These are phyloP conservation scores for Vigna trinervia DNA, from an alignment of 306 rosid species.

Conservation along the genomic window DNA sequence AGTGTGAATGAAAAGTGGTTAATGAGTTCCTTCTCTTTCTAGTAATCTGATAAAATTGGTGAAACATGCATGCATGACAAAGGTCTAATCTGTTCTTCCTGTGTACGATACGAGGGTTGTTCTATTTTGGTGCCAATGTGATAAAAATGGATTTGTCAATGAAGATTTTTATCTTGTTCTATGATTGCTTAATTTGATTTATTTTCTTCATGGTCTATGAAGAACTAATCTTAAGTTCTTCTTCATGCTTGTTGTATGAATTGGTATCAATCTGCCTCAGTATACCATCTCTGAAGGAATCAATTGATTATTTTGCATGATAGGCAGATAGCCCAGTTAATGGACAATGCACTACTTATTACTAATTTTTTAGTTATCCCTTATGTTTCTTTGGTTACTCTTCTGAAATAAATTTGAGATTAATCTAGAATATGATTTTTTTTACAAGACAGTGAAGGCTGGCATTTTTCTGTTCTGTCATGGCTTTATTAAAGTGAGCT, in stretches of 20 bases:
- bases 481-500: neutral
- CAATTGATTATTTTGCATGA: no score
- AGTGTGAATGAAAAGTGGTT: neutral
- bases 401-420: no score
- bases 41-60: neutral
- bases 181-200: constrained; percentile 9
- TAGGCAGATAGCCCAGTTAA: no score
- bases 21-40: neutral
- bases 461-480: constrained; percentile 6
- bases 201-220: constrained; percentile 20
- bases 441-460: neutral
- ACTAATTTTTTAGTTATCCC: no score
- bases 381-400: no score
- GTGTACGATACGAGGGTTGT: neutral
- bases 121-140: neutral
- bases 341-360: no score
- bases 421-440: no score
- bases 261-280: neutral
- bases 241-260: constrained; percentile 28
- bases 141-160: neutral
- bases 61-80: constrained; percentile 5
- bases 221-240: neutral
- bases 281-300: no score
- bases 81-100: constrained; percentile 1
- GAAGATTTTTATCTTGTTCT: constrained; percentile 2